Evolutionary conservation across 1,284 basidiomycete species (phyloP), one percentile per base, ranked within the genome.

Genomic region (Mycosarcoma maydis): DNA sequence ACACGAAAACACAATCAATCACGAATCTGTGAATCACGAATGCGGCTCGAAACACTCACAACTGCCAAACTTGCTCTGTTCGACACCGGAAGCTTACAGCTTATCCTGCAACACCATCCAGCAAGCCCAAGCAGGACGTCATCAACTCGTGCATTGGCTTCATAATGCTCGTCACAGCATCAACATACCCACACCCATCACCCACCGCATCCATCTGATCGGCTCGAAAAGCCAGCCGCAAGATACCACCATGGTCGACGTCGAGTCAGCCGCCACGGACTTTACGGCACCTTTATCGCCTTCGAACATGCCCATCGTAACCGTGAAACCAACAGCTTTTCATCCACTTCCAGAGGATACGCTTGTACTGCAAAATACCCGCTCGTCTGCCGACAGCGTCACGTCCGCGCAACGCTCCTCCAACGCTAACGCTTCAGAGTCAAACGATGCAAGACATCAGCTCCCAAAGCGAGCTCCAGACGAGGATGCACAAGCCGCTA

Each of bases 331-430:
- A 22, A 70, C 52, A 16, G 52, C 67, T 4, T 42, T 70, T 6
- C 60, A 70, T 26, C 52, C 67, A 13, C 42, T 70, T 14, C 45
- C 55, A 2, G 67, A 70, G 40, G 48, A 51, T 20, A 24, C 56
- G 5, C 46, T 70, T 9, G 48, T 51, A 17, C 27, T 70, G 17
- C 67, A 70, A 36, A 26, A 64, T 32, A 65, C 67, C 22, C 51
- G 56, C 32, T 60, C 67, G 4, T 56, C 67, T 6, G 30, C 33
- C 37, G 56, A 57, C 20, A 50, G 41, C n/a, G 27, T 39, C 13
- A 13, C 24, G 4, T 26, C 36, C 22, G 20, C 30, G 17, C 33
- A 32, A 6, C 26, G 19, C 22, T 32, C 16, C 38, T 37, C n/a
- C 16, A 20, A 33, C 17, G 26, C 43, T n/a, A 20, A 33, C 17